Evolutionary conservation across 2,329 filamentous ascomycete species (phyloP).

Genomic region (Colletotrichum acutatum): DNA sequence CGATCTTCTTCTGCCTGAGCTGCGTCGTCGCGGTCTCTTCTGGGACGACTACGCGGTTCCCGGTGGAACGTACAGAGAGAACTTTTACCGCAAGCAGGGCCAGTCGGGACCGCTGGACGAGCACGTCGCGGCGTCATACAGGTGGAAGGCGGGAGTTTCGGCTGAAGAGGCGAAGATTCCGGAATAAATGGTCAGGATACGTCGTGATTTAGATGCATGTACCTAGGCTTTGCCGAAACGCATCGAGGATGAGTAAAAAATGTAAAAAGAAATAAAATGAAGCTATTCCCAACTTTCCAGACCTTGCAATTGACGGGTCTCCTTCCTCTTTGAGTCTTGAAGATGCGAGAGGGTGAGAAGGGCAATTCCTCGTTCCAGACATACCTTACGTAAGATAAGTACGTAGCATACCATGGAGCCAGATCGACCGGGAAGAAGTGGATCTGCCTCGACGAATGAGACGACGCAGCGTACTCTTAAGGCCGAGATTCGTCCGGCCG

Average conservation of each 20-base stretch:
- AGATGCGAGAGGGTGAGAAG: not conserved
- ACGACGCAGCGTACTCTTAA: not conserved
- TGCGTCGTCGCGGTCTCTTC: conserved; percentile 68
- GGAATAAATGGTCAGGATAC: not conserved
- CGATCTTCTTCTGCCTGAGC: conserved; percentile 72
- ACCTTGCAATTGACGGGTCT: no score
- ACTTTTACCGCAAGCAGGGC: conserved; percentile 63
- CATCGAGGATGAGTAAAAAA: not conserved
- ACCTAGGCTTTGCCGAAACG: not conserved
- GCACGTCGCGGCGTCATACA: conserved; percentile 63
- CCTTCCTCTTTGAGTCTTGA: not conserved
- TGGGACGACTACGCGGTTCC: conserved; percentile 64
- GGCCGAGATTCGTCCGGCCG: conserved; percentile 35
- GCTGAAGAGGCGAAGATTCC: conserved; percentile 44
- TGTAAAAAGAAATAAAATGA: not conserved
- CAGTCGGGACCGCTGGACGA: conserved; percentile 61
- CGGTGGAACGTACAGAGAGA: conserved; percentile 70
- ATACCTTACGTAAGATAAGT: not conserved
- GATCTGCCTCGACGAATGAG: not conserved
- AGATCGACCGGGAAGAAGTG: conserved; percentile 5
- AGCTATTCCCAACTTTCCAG: not conserved
- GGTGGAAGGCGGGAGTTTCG: conserved; percentile 49
- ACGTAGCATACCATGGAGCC: not conserved
- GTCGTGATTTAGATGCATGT: not conserved
- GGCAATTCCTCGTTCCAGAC: not conserved